Evolutionary conservation across 2,329 filamentous ascomycete species (phyloP).

Genomic region (Neurospora crassa): DNA sequence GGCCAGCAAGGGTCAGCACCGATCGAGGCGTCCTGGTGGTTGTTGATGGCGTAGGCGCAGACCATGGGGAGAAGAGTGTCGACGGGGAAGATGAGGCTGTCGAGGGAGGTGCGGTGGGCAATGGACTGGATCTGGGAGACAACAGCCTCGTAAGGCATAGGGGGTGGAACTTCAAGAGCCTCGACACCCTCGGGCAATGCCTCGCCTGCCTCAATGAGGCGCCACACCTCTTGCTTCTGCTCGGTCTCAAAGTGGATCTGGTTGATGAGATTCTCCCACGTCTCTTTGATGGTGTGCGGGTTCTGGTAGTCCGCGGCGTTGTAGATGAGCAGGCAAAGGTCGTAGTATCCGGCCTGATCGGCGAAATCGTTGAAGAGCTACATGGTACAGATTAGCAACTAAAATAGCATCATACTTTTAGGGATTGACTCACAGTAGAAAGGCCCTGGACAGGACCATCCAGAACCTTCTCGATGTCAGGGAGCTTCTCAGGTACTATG

Average conservation of each 20-base stretch:
- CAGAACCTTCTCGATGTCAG: constrained; percentile 56
- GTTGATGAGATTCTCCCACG: constrained; percentile 76
- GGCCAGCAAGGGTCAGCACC: constrained; percentile 50
- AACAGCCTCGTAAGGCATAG: constrained; percentile 60
- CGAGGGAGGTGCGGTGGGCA: constrained; percentile 53
- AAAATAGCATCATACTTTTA: constrained; percentile 5
- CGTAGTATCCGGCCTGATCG: constrained; percentile 80
- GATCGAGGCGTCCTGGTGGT: constrained; percentile 48
- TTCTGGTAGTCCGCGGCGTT: constrained; percentile 87
- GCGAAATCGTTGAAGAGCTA: constrained; percentile 91
- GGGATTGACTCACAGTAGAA: constrained; percentile 53
- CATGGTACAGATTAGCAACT: constrained; percentile 11
- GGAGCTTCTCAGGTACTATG: constrained; percentile 52
- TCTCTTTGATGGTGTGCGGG: constrained; percentile 69
- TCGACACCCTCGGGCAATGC: constrained; percentile 21
- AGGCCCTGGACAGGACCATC: constrained; percentile 71
- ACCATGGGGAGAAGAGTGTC: constrained; percentile 50
- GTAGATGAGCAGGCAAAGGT: constrained; percentile 87
- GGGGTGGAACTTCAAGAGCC: constrained; percentile 28
- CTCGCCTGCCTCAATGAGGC: constrained; percentile 32
- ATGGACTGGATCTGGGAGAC: constrained; percentile 54
- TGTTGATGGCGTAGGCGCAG: constrained; percentile 51
- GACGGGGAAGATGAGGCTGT: constrained; percentile 58
- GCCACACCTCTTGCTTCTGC: constrained; percentile 29
- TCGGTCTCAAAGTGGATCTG: constrained; percentile 53